Conservation (phyloP, 176 grass and related monocot species). For the Thinopyrum elongatum region DNA sequence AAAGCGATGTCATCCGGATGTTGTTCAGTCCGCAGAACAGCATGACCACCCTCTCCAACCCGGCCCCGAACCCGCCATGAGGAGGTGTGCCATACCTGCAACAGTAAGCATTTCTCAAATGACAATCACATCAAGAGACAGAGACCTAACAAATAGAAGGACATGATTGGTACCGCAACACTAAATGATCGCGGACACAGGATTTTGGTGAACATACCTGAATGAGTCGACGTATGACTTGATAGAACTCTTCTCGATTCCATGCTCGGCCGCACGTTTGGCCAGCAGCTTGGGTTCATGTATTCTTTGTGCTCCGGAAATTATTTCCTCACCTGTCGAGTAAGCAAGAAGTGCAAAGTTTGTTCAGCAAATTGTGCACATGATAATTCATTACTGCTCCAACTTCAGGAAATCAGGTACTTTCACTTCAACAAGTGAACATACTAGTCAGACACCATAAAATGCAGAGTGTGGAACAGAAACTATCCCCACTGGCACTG, state of each 20-base stretch:
- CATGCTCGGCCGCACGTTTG: conserved; percentile 40
- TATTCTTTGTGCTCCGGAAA: conserved; percentile 70
- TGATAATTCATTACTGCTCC: too few species aligned
- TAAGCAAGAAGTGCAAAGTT: neutral
- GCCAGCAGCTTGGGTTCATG: conserved; percentile 55
- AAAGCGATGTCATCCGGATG: conserved; percentile 67
- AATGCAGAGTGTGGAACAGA: too few species aligned
- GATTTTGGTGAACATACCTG: neutral
- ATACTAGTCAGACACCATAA: too few species aligned
- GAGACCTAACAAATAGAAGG: neutral
- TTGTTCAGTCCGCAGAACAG: conserved; percentile 71
- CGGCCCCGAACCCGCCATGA: conserved; percentile 74
- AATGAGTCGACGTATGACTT: conserved; percentile 69
- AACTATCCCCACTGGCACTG: too few species aligned
- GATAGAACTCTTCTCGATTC: conserved; percentile 55
- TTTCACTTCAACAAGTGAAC: too few species aligned
- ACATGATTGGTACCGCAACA: neutral
- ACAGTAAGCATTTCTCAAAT: neutral
- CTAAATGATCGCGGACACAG: neutral
- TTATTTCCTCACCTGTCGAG: conserved; percentile 69
- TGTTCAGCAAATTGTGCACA: neutral
- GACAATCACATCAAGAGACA: neutral
- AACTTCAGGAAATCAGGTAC: too few species aligned
- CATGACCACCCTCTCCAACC: conserved; percentile 75
- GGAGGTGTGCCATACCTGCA: conserved; percentile 56